phyloP scores from a whole-genome alignment of 2,329 filamentous ascomycete species.

The Colletotrichum sp. region DNA sequence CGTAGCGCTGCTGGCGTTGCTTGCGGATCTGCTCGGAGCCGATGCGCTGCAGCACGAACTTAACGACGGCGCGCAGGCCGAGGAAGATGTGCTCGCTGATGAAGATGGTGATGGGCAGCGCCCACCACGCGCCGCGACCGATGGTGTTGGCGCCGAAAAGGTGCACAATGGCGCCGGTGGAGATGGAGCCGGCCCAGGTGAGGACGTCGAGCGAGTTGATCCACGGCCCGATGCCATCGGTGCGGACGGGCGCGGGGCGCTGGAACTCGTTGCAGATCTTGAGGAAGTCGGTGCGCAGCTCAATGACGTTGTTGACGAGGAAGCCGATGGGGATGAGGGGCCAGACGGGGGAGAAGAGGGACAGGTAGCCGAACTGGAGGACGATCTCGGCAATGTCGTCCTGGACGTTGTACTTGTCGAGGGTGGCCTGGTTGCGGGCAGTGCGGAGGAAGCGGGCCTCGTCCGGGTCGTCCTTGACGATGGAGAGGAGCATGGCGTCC shows the following conservation, averaged over 20 bases:
- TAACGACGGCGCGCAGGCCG: conserved; percentile 52
- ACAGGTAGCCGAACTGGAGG: conserved; percentile 75
- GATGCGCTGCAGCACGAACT: conserved; percentile 38
- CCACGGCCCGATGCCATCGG: conserved; percentile 78
- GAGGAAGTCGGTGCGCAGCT: conserved; percentile 77
- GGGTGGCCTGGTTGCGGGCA: conserved; percentile 70
- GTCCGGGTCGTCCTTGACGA: conserved; percentile 61
- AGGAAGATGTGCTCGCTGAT: conserved; percentile 77
- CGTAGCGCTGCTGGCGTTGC: conserved; percentile 44
- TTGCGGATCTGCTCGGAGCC: conserved; percentile 45
- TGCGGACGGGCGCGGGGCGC: conserved; percentile 70
- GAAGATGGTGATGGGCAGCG: conserved; percentile 72
- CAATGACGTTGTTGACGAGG: conserved; percentile 78
- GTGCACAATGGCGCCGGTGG: conserved; percentile 74
- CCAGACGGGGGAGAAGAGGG: conserved; percentile 78
- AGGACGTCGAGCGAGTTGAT: conserved; percentile 71
- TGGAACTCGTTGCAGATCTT: conserved; percentile 79
- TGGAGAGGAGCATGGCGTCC: conserved; percentile 50
- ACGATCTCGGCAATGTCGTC: conserved; percentile 77
- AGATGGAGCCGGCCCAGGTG: conserved; percentile 75
- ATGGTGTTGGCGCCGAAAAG: conserved; percentile 67
- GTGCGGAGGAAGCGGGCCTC: conserved; percentile 68
- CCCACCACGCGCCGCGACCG: conserved; percentile 65
- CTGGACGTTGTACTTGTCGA: conserved; percentile 74
- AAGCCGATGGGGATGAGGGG: conserved; percentile 76